Evolutionary conservation across 768 basidiomycete species (phyloP), one percentile per base, ranked within the genome.

Genomic region (Tylopilus subfusipes): DNA sequence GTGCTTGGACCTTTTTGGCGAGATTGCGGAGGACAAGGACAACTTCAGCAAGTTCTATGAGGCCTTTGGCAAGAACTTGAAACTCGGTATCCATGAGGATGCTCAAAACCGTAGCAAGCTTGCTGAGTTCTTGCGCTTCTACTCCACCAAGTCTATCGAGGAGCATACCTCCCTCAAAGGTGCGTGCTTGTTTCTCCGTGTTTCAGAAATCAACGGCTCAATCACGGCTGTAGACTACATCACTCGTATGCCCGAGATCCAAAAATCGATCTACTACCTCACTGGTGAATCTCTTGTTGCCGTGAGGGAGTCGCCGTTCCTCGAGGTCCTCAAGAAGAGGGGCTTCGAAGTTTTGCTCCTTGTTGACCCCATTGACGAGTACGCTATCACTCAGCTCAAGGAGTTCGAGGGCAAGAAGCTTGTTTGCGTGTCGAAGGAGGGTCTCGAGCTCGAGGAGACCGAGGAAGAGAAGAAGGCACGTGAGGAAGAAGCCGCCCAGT

Each of bases 21-120:
- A 99, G 82, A 96, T 98, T 59, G 88, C 95, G 33, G 96, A 99
- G 82, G 97, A 99, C 83, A 98, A 98, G 83, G 97, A 99, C 77
- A 98, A 90, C 82, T 93, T 92, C 72, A 70, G 65, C 74, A 96
- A 95, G 79, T 98, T 98, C 83, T 97, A 97, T 77, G 90, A 95
- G 78, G 84, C 93, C 38, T 98, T 99, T 75, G 92, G 93, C 78
- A 93, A 96, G 89, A 99, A 99, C 84, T 75, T 99, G 72, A 99
- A 99, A 79, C 91, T 99, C 59, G 96, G 96, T 84, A 89, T 99
- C 66, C 96, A 98, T 80, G 96, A 99, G 75, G 96, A 99, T 66
- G 85, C 95, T 34, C 92, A 96, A 78, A 97, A 99, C 83, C 92
- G 96, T 63, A 88, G 88, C 85, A 98, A 98, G 81, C 93, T 99